A percentile compares a stretch with the other conserved stretches of the same genome.
phyloP scores from a whole-genome alignment of 2,329 filamentous ascomycete genomes.

The Rhinocladiella similis region DNA sequence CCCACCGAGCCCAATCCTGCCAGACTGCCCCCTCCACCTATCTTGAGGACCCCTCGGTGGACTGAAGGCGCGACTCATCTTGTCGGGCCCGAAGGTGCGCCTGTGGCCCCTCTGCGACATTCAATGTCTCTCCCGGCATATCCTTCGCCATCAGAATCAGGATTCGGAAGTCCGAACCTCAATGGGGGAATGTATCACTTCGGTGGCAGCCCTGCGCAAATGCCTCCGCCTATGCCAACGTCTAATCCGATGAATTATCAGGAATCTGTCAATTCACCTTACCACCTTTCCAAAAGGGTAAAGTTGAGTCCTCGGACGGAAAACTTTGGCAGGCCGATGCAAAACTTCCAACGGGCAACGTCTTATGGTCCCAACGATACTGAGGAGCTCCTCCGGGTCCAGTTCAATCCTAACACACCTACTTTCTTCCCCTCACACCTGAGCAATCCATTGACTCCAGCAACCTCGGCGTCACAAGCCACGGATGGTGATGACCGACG shows the following conservation, averaged over 20 bases:
- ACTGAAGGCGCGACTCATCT: slow-evolving; percentile 11
- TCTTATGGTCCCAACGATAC: slow-evolving; percentile 25
- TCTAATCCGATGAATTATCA: slow-evolving; percentile 25
- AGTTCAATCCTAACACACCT: slow-evolving; percentile 27
- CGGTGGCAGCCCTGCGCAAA: slow-evolving; percentile 19
- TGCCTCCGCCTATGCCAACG: slow-evolving; percentile 30
- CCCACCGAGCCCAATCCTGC: slow-evolving; percentile 15
- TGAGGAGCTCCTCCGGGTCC: slow-evolving; percentile 24
- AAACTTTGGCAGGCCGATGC: slow-evolving; percentile 14
- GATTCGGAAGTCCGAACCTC: slow-evolving; percentile 25
- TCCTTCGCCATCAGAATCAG: slow-evolving; percentile 30
- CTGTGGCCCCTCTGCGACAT: slow-evolving; percentile 13
- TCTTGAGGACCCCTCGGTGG: slow-evolving; percentile 28
- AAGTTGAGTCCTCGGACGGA: slow-evolving; percentile 28
- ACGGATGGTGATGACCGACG: slow-evolving; percentile 48
- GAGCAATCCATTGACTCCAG: slow-evolving; percentile 43
- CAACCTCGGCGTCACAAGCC: slow-evolving; percentile 35
- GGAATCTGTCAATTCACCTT: slow-evolving; percentile 26
- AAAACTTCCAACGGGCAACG: slow-evolving; percentile 17
- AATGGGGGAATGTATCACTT: slow-evolving; percentile 21
- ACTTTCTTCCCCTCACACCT: slow-evolving; percentile 30
- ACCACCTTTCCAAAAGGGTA: slow-evolving; percentile 28
- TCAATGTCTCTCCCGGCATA: slow-evolving; percentile 17
- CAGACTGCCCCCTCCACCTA: slow-evolving; percentile 23
- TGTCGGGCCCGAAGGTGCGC: slow-evolving; percentile 2